Base-by-base conservation (phyloP, 805 yeast species). In the Suhomyces canberraensis region DNA sequence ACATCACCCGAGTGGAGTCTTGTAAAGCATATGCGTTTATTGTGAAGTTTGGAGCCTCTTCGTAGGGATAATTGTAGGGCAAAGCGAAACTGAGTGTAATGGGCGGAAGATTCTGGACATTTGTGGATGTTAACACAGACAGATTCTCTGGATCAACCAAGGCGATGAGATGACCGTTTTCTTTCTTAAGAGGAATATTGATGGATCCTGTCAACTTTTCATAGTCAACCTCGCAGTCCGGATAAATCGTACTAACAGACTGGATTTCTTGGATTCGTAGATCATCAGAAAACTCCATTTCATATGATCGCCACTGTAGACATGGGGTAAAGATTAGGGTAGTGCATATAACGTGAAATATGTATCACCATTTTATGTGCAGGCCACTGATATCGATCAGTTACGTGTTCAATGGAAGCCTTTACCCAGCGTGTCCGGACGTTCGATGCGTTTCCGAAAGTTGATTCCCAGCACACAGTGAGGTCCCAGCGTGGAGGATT, bases 401-500 rank as follows among this genome's bases (percentile, higher is more conserved):
- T n/a, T n/a, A n/a, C n/a, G n/a, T n/a, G n/a, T n/a, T n/a, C 38
- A 5, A 67, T 69, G 72, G 70, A 66, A 25, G 25, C 57, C 9
- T 59, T 68, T 40, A 44, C 67, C 9, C 51, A 46, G 17, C 51
- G 46, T 38, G 73, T 84, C 18, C 56, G 64, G 42, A 66, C 69
- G 16, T 69, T 69, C 42, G 74, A 69, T 51, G 74, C 74, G 39
- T 69, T 69, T 45, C 74, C 74, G 18, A 69, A 69, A 44, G 71
- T 68, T 20, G 65, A 62, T 36, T 52, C 70, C 4, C 64, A 64
- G 48, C 89, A 87, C 51, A 73, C 81, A 31, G 83, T 84, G 32
- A 68, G 87, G 45, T 83, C 95, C 1, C 63, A 75, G 19, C 71
- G 93, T 44, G 96, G 96, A 24, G 90, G 93, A 4, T 55, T 76